Conservation (phyloP, 2,329 filamentous ascomycete species). For the Leptographium flavum region DNA sequence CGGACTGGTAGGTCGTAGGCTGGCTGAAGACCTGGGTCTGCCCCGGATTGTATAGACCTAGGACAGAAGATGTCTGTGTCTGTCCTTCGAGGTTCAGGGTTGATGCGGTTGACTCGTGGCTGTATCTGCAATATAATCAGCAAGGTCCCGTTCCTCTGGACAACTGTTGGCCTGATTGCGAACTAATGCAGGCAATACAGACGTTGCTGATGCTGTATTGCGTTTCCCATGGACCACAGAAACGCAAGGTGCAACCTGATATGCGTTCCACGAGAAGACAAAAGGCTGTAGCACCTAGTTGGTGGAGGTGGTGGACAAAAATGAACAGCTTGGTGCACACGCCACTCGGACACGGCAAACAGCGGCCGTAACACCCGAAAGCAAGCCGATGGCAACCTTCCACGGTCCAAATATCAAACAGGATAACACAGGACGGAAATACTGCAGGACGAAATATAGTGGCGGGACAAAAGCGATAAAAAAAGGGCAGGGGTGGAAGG, state of each 20-base stretch:
- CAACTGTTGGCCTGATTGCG: not conserved
- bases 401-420: not conserved
- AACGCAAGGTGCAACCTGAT: slow-evolving; percentile 28
- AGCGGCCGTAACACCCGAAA: slow-evolving; percentile 5
- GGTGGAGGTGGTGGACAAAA: slow-evolving; percentile 7
- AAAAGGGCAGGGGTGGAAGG: not conserved
- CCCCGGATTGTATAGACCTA: slow-evolving; percentile 34
- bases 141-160: slow-evolving; percentile 1
- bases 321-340: slow-evolving; percentile 13
- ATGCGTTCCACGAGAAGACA: slow-evolving; percentile 13
- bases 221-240: slow-evolving; percentile 17
- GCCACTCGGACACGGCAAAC: slow-evolving; percentile 14
- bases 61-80: slow-evolving; percentile 33
- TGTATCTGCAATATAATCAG: slow-evolving; percentile 30
- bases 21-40: slow-evolving; percentile 29
- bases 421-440: not conserved
- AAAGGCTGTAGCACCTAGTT: slow-evolving; percentile 22
- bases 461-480: not conserved
- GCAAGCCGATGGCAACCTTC: not conserved
- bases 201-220: slow-evolving; percentile 20
- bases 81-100: slow-evolving; percentile 39
- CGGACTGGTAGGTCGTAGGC: slow-evolving; percentile 33
- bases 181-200: slow-evolving; percentile 8
- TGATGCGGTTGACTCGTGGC: slow-evolving; percentile 36
- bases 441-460: not conserved